Evolutionary conservation across 208 protist species (phyloP).

Genomic region (Wallacemonas collosoma): DNA sequence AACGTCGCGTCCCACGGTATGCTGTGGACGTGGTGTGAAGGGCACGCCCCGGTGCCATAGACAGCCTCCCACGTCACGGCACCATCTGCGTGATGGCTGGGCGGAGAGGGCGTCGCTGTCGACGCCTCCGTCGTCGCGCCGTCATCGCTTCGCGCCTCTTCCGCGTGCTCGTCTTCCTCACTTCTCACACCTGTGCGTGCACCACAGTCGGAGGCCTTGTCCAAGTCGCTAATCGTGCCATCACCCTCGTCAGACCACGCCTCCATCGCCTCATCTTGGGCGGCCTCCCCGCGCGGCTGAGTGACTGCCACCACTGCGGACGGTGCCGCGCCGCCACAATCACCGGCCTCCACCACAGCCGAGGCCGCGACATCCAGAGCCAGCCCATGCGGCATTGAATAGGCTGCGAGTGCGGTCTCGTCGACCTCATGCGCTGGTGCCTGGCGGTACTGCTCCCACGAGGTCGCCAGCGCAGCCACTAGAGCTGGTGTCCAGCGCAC

Average conservation of each 20-base stretch:
- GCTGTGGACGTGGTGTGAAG: too few species aligned
- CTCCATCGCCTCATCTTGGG: slow-evolving; percentile 6
- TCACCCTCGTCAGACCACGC: slow-evolving; percentile 15
- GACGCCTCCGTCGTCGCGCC: too few species aligned
- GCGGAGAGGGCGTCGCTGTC: too few species aligned
- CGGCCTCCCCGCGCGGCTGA: background rate
- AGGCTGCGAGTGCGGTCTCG: background rate
- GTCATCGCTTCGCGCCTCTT: too few species aligned
- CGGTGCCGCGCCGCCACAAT: background rate
- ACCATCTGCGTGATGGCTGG: too few species aligned
- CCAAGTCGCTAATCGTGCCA: slow-evolving; percentile 6
- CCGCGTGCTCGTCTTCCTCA: too few species aligned
- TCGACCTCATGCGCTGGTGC: background rate
- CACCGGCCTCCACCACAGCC: background rate
- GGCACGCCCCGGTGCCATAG: too few species aligned
- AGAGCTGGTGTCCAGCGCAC: background rate
- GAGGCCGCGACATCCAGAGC: too few species aligned
- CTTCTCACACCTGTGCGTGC: too few species aligned
- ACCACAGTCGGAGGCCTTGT: background rate
- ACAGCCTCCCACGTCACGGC: too few species aligned
- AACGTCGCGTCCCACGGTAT: too few species aligned
- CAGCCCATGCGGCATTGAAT: too few species aligned
- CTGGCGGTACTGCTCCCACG: background rate
- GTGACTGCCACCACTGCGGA: background rate
- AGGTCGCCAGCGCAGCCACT: background rate